Base-by-base conservation (phyloP, 352 stramenopile genomes). In the Phytophthora sp. region DNA sequence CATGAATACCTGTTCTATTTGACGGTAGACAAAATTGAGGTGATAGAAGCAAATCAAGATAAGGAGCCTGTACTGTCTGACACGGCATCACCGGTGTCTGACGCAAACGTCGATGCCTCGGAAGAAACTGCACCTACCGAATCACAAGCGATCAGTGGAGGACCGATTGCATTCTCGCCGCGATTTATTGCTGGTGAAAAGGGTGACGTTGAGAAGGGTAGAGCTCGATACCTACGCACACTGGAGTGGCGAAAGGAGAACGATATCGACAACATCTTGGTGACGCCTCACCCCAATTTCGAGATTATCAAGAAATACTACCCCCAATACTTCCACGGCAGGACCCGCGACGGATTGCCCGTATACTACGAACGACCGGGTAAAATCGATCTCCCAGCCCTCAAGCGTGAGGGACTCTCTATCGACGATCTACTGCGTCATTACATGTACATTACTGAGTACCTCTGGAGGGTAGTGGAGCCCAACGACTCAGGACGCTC, bases 371-470 rank as follows among this genome's bases (percentile, higher is more conserved):
- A 95, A 45, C 83, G 89, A 38, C 80, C 87, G 3, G 86, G 88
- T 13, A 94, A 94, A 69, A 97, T 96, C 32, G 76, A 96, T 49
- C 70, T 97, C 10, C 71, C 86, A 17, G 86, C 86, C 32, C 76
- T 97, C 15, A 96, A 96, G 70, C 76, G 84, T 7, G 86, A 95
- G 17, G 90, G 90, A 3, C 68, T 97, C 12, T 92, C 87, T 24
- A 93, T 97, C 42, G 89, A 97, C 62, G 78, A 96, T 30, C 59
- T 97, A 41, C 54, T 96, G 60, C 77, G 79, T 50, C 90, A 97
- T 68, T 97, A 97, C 77, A 94, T 96, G 67, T 97, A 95, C 75
- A 94, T 97, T 61, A 97, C 90, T 34, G 90, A 97, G 74, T 97
- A 96, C 57, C 64, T 96, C 13, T 97, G 89, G 89, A 73, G 80